A percentile compares a stretch with the other conserved stretches of the same genome.
phyloP scores from a whole-genome alignment of 768 basidiomycete genomes.

The Lentinula detonsa region DNA sequence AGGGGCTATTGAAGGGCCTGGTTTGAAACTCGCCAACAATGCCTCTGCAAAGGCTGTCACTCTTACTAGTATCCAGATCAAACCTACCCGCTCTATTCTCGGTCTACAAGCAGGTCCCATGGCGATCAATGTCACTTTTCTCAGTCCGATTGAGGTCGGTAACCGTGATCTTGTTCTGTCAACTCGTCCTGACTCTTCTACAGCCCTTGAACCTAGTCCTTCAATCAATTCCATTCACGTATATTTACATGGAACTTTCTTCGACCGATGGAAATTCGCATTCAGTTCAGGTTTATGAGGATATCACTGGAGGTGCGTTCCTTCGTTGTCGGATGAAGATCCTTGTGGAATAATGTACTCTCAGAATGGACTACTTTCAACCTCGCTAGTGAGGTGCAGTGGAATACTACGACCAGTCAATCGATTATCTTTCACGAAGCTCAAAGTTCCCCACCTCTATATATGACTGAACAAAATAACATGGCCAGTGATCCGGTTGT shows the following conservation, averaged over 20 bases:
- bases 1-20: slow-evolving; percentile 6
- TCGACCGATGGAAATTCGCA: slow-evolving; percentile 20
- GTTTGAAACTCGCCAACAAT: background rate
- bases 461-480: slow-evolving; percentile 6
- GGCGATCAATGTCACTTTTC: slow-evolving; percentile 43
- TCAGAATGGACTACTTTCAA: slow-evolving; percentile 9
- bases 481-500: slow-evolving; percentile 10
- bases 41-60: background rate
- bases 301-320: slow-evolving; percentile 20
- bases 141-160: slow-evolving; percentile 28
- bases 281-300: slow-evolving; percentile 21
- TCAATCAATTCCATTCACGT: slow-evolving; percentile 27
- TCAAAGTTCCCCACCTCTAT: slow-evolving; percentile 1
- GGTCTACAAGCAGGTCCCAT: slow-evolving; percentile 45
- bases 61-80: slow-evolving; percentile 7
- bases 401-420: slow-evolving; percentile 8
- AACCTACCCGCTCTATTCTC: slow-evolving; percentile 28
- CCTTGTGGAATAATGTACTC: background rate
- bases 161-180: background rate
- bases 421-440: slow-evolving; percentile 8
- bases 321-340: background rate
- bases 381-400: background rate
- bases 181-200: background rate
- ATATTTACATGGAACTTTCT: slow-evolving; percentile 16
- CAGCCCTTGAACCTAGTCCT: slow-evolving; percentile 13